These are phyloP conservation scores for Gyrodon lividus DNA, from an alignment of 768 basidiomycete species.

Conservation along the genomic window DNA sequence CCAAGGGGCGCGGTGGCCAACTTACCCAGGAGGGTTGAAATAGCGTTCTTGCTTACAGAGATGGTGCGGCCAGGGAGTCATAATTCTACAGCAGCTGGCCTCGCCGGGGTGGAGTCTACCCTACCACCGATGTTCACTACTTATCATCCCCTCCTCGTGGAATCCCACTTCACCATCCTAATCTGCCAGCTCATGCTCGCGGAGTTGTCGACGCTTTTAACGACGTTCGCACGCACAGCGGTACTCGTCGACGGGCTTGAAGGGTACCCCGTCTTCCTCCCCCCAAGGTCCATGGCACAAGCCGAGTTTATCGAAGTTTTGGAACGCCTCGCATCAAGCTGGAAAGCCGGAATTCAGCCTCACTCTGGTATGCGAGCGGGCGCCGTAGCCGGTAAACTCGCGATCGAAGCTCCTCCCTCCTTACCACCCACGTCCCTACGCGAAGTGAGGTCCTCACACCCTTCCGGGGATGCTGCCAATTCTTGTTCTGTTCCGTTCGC, in stretches of 20 bases:
- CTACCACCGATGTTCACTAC: constrained; percentile 73
- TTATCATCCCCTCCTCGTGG: constrained; percentile 87
- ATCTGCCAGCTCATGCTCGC: constrained; percentile 76
- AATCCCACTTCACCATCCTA: constrained; percentile 80
- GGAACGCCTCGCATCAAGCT: constrained; percentile 76
- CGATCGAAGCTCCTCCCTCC: constrained; percentile 38
- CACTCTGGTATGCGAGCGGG: constrained; percentile 43
- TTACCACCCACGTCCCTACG: constrained; percentile 23
- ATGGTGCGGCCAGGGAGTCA: constrained; percentile 63
- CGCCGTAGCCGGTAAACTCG: constrained; percentile 41
- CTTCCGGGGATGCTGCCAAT: constrained; percentile 23
- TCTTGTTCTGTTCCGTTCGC: constrained; percentile 12
- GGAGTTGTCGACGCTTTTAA: constrained; percentile 62
- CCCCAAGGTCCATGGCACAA: constrained; percentile 86
- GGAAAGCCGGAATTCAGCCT: constrained; percentile 63
- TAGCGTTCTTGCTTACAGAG: constrained; percentile 70
- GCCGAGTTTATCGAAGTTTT: constrained; percentile 86
- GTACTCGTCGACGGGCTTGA: constrained; percentile 77
- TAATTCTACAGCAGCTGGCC: constrained; percentile 28
- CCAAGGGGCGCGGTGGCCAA: constrained; percentile 27
- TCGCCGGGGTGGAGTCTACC: constrained; percentile 37
- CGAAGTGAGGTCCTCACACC: constrained; percentile 24
- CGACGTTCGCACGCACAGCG: constrained; percentile 65
- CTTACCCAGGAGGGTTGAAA: constrained; percentile 55
- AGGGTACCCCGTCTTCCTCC: constrained; percentile 85